phyloP scores from a whole-genome alignment of 208 protist species.

The Angomonas desouzai region DNA sequence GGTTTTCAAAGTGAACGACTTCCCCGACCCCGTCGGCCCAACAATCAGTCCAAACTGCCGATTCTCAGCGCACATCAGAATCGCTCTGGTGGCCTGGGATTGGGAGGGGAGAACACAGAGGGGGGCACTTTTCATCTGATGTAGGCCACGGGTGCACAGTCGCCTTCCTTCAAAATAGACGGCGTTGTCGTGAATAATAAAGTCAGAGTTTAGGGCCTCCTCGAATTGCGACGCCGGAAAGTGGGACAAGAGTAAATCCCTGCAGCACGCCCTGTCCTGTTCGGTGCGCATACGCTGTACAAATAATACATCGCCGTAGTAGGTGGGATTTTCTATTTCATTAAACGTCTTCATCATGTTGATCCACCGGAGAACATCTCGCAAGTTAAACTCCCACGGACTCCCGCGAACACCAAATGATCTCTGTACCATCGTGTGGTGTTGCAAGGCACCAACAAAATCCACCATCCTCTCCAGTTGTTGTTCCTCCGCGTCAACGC shows the following conservation, averaged over 20 bases:
- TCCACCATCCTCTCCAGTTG: conserved; percentile 90
- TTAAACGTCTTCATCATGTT: conserved; percentile 86
- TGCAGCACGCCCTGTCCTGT: conserved; percentile 48
- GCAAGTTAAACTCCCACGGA: conserved; percentile 99
- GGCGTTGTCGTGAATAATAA: conserved; percentile 51
- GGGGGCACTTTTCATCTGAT: conserved; percentile 14
- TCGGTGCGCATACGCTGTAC: conserved; percentile 86
- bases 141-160: background rate
- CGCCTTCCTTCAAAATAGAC: conserved; percentile 64
- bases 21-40: conserved; percentile 94
- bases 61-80: conserved; percentile 90
- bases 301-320: conserved; percentile 81
- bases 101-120: conserved; percentile 74
- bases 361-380: conserved; percentile 99
- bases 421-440: conserved; percentile 84
- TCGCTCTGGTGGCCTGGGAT: conserved; percentile 54
- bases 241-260: conserved; percentile 21
- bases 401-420: conserved; percentile 88
- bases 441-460: conserved; percentile 92
- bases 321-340: conserved; percentile 29
- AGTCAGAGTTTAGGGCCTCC: conserved; percentile 45
- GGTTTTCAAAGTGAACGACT: conserved; percentile 94
- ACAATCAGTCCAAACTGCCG: conserved; percentile 96
- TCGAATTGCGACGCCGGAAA: conserved; percentile 20
- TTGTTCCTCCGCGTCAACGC: conserved; percentile 56